phyloP scores from a whole-genome alignment of 306 rosid genomes.

The Prunus mume region DNA sequence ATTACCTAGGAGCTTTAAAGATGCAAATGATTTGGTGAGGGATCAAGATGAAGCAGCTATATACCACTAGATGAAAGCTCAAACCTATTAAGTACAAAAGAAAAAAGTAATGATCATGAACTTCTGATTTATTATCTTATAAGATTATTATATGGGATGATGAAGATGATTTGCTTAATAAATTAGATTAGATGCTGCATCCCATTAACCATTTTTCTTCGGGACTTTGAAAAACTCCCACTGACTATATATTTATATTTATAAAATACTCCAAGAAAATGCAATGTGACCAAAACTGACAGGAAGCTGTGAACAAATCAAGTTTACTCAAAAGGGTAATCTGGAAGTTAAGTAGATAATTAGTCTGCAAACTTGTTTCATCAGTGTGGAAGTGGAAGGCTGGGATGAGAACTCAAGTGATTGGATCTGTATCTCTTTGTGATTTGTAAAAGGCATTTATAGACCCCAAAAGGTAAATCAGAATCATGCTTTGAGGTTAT shows the following conservation, averaged over 20 bases:
- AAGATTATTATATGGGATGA: not conserved
- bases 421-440: not conserved
- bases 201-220: not conserved
- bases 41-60: slow-evolving; percentile 9
- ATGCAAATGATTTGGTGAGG: slow-evolving; percentile 5
- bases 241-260: not conserved
- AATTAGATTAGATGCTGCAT: slow-evolving; percentile 8
- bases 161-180: not conserved
- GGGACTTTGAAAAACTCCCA: not conserved
- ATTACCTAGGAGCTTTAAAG: not conserved
- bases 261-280: too few relatives aligned
- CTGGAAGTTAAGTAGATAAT: not conserved
- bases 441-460: not conserved
- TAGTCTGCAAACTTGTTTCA: not conserved
- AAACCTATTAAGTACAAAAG: not conserved
- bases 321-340: too few relatives aligned
- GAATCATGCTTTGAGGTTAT: not conserved
- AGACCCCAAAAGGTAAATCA: not conserved
- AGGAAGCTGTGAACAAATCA: too few relatives aligned
- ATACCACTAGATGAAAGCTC: not conserved
- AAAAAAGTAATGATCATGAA: not conserved
- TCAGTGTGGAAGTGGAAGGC: too few relatives aligned
- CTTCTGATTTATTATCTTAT: not conserved
- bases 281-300: too few relatives aligned
- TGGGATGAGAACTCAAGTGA: too few relatives aligned